A percentile compares a stretch with the other conserved stretches of the same genome.
These are phyloP conservation scores for Globisporangium paddicum DNA, from an alignment of 352 stramenopile species.

Conservation along the genomic window DNA sequence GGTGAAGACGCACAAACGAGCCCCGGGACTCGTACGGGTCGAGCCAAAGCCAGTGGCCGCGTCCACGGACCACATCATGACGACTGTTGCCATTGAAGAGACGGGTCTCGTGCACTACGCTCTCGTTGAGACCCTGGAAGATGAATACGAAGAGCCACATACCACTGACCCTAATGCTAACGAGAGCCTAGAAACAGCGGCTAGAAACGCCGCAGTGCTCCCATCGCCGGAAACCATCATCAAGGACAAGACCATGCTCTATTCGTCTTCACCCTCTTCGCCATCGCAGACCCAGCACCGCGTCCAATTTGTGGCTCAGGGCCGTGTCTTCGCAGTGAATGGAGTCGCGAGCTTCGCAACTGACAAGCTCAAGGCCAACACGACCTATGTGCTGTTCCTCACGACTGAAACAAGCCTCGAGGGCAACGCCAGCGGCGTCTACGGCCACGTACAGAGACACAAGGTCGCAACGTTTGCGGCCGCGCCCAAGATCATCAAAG, in stretches of 20 bases:
- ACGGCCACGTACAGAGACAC: slow-evolving; percentile 22
- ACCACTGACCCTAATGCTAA: not conserved
- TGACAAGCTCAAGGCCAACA: slow-evolving; percentile 35
- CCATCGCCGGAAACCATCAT: slow-evolving; percentile 8
- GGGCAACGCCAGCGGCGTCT: slow-evolving; percentile 42
- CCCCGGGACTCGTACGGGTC: slow-evolving; percentile 23
- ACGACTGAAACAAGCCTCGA: slow-evolving; percentile 38
- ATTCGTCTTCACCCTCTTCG: not conserved
- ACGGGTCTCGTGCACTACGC: slow-evolving; percentile 47
- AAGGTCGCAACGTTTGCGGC: slow-evolving; percentile 48
- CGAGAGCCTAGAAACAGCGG: not conserved
- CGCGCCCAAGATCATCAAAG: slow-evolving; percentile 60
- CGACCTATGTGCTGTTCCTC: slow-evolving; percentile 47
- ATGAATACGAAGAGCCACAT: not conserved
- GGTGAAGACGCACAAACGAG: slow-evolving; percentile 41
- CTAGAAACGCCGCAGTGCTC: not conserved
- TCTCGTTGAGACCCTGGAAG: slow-evolving; percentile 11
- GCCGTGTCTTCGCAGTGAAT: not conserved
- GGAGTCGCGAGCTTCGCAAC: slow-evolving; percentile 16
- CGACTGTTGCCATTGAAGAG: slow-evolving; percentile 19
- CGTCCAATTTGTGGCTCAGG: slow-evolving; percentile 5
- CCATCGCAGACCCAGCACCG: not conserved
- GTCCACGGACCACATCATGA: slow-evolving; percentile 27
- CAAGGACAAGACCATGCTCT: slow-evolving; percentile 6
- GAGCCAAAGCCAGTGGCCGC: slow-evolving; percentile 22